These are phyloP conservation scores for Danielia reshetovae DNA, from an alignment of 805 yeast genomes.

Conservation along the genomic window DNA sequence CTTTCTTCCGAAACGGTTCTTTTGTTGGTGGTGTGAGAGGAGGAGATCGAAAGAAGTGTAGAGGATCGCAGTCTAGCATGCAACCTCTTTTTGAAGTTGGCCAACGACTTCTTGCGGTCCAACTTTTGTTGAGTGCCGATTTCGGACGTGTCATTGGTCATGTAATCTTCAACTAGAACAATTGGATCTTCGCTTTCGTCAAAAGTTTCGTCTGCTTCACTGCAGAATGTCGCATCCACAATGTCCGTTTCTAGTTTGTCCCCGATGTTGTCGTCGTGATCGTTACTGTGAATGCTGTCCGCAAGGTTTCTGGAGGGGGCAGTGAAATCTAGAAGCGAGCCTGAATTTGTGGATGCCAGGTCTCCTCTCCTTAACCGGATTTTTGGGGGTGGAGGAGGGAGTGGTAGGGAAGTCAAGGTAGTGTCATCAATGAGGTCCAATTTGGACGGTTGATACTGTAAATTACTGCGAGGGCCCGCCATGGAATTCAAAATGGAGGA, in stretches of 20 bases:
- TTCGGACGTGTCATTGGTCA: conserved; percentile 20
- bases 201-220: conserved; percentile 7
- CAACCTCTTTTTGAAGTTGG: conserved; percentile 30
- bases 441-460: conserved; percentile 33
- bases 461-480: background rate
- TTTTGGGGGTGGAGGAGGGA: conserved; percentile 44
- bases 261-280: background rate
- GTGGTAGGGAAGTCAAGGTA: conserved; percentile 47
- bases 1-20: conserved; percentile 8
- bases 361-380: conserved; percentile 9
- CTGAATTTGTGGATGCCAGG: conserved; percentile 3
- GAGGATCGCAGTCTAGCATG: no score
- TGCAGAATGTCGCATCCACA: background rate
- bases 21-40: conserved; percentile 4
- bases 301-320: background rate
- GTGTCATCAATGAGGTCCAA: conserved; percentile 47
- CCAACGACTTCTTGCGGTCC: conserved; percentile 32
- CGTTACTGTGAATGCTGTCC: background rate
- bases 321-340: background rate
- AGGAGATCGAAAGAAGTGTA: background rate
- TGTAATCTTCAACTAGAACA: conserved; percentile 56
- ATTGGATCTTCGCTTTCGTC: conserved; percentile 34
- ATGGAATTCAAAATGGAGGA: conserved; percentile 1
- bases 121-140: conserved; percentile 9
- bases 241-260: background rate